Base-by-base conservation (phyloP, 805 yeast genomes). In the Lachancea sp. region DNA sequence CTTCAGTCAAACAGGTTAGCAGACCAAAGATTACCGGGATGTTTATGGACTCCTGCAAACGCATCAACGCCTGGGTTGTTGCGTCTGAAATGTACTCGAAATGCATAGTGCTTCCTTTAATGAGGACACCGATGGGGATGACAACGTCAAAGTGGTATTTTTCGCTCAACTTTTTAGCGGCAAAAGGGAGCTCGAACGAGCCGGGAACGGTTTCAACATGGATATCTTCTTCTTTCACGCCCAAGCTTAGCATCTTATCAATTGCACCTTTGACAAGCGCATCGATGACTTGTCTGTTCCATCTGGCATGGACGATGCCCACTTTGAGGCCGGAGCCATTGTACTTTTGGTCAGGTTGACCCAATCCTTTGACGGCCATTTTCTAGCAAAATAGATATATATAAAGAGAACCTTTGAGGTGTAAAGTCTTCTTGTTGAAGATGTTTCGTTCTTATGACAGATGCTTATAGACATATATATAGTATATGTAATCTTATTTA, bases 31-130 rank as follows among this genome's bases (percentile, higher is more conserved):
- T 87, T 34, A 93, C 86, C 8, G 99, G 98, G 47, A 77, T 73
- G 45, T 75, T 66, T 38, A 84, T 63, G 42, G 77, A 74, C 49
- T 81, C 79, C 65, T 89, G 95, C 56, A 88, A 67, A 50, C 72
- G 71, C 97, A 91, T 90, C 55, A 93, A 71, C 44, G 85, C 91
- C 52, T 82, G 79, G 9, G 96, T 81, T 16, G 84, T 87, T 2
- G 96, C 70, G 48, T 93, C 98, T 62, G 96, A 85, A 57, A 93
- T 93, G 70, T 91, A 93, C 69, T 93, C 99, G 63, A 93, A 93
- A 70, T 93, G 99, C 96, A 89, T 89, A 31, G 98, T 93, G 32
- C 90, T 81, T 44, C 99, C 99, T 70, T 93, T 93, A 69, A 93
- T 91, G 59, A 93, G 74, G 32, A 85, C 90, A 46, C 99, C 99